Evolutionary conservation across 108 stramenopile genomes (phyloP).

Genomic region (Cyclostephanos tholiformis): DNA sequence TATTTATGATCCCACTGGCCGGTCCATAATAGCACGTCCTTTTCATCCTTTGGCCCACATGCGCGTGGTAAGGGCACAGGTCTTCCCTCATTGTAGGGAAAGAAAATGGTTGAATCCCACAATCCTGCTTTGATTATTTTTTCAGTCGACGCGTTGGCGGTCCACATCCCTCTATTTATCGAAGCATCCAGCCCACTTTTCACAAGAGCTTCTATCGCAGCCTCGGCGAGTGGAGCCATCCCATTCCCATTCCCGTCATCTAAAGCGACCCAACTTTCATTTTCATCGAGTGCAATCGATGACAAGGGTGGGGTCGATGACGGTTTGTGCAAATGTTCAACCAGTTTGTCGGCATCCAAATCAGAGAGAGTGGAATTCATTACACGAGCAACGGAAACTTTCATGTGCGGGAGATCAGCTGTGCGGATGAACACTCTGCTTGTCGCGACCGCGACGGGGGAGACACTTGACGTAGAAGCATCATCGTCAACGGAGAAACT

Average conservation of each 20-base stretch:
- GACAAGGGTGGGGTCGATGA: constrained; percentile 63
- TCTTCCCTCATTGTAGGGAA: constrained; percentile 14
- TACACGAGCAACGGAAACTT: constrained; percentile 2
- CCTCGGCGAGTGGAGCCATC: constrained; percentile 64
- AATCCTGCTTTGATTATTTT: constrained; percentile 41
- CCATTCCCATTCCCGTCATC: constrained; percentile 62
- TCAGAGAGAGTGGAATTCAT: constrained; percentile 15
- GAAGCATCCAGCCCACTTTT: constrained; percentile 51
- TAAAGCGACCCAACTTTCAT: constrained; percentile 75
- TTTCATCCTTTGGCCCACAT: constrained; percentile 42
- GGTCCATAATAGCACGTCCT: constrained; percentile 65
- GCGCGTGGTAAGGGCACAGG: constrained; percentile 26
- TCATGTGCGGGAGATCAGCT: constrained; percentile 44
- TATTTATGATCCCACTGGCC: constrained; percentile 62
- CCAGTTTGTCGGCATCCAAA: constrained; percentile 21
- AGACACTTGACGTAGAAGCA: not conserved
- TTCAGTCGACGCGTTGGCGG: constrained; percentile 46
- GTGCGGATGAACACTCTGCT: constrained; percentile 41
- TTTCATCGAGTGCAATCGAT: constrained; percentile 58
- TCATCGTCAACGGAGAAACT: constrained; percentile 18
- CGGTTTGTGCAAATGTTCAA: constrained; percentile 51
- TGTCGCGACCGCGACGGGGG: not conserved
- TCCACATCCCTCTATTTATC: constrained; percentile 63
- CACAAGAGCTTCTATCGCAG: constrained; percentile 59
- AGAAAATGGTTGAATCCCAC: constrained; percentile 34